Percentiles rank a stretch among this genome's conserved stretches.
Evolutionary conservation across 257 asterid species (phyloP).

Genomic region (Apocynum venetum): DNA sequence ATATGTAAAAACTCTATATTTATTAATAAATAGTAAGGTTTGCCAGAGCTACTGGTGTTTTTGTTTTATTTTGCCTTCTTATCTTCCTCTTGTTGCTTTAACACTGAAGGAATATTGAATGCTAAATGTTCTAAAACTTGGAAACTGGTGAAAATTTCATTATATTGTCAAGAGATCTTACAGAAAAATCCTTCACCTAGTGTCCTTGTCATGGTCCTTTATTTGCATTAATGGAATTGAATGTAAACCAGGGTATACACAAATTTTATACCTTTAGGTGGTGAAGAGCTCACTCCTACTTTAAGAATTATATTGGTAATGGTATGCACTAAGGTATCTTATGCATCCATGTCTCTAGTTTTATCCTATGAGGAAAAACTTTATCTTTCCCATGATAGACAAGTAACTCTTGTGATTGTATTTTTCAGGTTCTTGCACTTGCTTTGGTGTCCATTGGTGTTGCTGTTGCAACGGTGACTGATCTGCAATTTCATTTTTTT

Average conservation of each 20-base stretch:
- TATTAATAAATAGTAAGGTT: background rate
- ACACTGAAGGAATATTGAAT: background rate
- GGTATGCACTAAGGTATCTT: background rate
- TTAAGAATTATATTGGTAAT: background rate
- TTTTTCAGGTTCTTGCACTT: conserved; percentile 79
- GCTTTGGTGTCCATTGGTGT: conserved; percentile 81
- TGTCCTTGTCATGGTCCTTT: background rate
- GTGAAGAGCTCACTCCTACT: background rate
- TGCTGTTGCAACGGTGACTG: conserved; percentile 91
- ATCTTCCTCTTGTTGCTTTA: background rate
- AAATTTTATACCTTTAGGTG: background rate
- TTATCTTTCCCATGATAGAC: background rate
- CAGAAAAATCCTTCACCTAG: background rate
- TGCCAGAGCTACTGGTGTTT: background rate
- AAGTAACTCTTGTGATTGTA: conserved; percentile 12
- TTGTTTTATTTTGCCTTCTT: background rate
- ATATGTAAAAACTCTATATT: background rate
- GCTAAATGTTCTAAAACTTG: background rate
- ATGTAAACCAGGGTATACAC: background rate
- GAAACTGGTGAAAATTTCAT: background rate
- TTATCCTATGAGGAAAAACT: background rate
- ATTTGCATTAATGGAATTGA: background rate
- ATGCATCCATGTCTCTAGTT: background rate
- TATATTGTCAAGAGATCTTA: background rate
- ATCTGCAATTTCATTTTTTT: conserved; percentile 85